Base-by-base conservation (phyloP, 805 yeast genomes). In the Diddensiella santjacobensis region DNA sequence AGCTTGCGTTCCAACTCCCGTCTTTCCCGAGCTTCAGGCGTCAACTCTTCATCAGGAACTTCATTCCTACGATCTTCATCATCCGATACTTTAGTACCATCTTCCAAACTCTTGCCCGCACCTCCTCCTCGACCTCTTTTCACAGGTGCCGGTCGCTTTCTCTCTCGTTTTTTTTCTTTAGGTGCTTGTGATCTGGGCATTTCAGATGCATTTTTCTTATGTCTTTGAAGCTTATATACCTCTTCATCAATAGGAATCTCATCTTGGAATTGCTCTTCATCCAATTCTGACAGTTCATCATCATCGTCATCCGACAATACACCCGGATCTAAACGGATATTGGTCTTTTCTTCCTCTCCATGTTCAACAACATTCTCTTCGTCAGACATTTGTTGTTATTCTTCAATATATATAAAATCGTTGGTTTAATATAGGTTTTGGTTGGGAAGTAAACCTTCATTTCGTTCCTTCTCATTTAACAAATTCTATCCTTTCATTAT, bases 1-100 rank as follows among this genome's bases (percentile, higher is more conserved):
- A 93, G 77, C 58, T 75, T 79, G 50, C 81, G 91, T 66, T 93
- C 98, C 54, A 93, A 74, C 54, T 79, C 81, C 54, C 88, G 77
- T 61, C 95, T 81, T 62, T 76, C 81, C 48, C 83, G 71, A 45
- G 63, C 58, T 10, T 58, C 64, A 3, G 66, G 64, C 37, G 69
- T 72, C 23, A 55, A 49, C 38, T 58, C 61, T 3, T 54, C 61
- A 33, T 58, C 66, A 4, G 52, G 47, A 8, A 42, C 56, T 22
- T 51, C 60, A 18, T 11, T 42, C n/a, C 13, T 20, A 19, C 47
- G 53, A 30, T 56, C 53, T n/a, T 58, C 55, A 17, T 47, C 59
- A 10, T 45, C 55, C 19, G 47, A 44, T 15, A 42, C 24, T 36
- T 48, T 53, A 11, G 54, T 49, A 10, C 57, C 57, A 33, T 51